Conservation (phyloP, 371 early-diverging fungal genomes). For the Actinomucor elegans region DNA sequence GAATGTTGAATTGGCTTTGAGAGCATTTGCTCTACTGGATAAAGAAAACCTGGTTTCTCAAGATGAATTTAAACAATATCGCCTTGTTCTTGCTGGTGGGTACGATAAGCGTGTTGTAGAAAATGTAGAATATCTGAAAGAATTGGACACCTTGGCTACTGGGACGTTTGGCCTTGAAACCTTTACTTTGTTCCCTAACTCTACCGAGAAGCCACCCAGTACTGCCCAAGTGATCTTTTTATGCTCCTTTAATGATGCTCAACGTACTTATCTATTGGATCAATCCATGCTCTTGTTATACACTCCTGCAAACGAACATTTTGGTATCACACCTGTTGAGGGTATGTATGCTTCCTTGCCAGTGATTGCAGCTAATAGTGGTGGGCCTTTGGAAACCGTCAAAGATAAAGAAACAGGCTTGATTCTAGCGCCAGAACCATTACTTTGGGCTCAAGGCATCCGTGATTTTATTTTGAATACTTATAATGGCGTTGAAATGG, state of each 20-base stretch:
- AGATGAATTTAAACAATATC: constrained; percentile 40
- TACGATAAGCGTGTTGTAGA: constrained; percentile 84
- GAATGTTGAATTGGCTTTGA: constrained; percentile 81
- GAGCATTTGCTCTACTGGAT: constrained; percentile 66
- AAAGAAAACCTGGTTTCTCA: constrained; percentile 15
- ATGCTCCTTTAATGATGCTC: constrained; percentile 84
- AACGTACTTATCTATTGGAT: constrained; percentile 74
- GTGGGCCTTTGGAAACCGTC: constrained; percentile 86
- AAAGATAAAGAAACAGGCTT: constrained; percentile 76
- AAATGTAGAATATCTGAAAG: constrained; percentile 81
- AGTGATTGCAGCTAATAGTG: constrained; percentile 85
- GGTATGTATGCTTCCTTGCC: constrained; percentile 90
- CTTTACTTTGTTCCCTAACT: constrained; percentile 40
- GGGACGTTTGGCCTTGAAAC: constrained; percentile 40
- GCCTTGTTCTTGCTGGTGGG: constrained; percentile 78
- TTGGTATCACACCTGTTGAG: constrained; percentile 96
- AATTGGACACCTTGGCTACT: constrained; percentile 64
- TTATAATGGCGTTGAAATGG: constrained; percentile 50
- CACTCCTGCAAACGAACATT: constrained; percentile 94
- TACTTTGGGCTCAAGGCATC: constrained; percentile 68
- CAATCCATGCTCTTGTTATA: constrained; percentile 73
- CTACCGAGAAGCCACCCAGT: constrained; percentile 27
- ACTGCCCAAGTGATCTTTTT: constrained; percentile 79
- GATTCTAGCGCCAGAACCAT: constrained; percentile 60
- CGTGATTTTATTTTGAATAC: constrained; percentile 38